Evolutionary conservation across 108 stramenopile species (phyloP).

Genomic region (Nitzschia palea): DNA sequence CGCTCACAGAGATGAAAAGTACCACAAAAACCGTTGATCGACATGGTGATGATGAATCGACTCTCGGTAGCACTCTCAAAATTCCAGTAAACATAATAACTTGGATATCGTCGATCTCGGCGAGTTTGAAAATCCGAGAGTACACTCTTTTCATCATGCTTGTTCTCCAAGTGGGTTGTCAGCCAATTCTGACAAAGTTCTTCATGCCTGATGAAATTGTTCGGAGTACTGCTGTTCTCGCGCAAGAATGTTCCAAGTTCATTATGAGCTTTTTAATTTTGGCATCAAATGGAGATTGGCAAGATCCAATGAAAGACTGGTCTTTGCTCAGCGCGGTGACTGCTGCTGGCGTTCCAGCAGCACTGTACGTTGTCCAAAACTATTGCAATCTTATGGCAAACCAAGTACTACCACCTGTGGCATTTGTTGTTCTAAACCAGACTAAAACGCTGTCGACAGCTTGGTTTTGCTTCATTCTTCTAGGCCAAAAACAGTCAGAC

Average conservation of each 20-base stretch:
- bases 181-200: constrained; percentile 68
- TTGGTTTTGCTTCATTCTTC: constrained; percentile 73
- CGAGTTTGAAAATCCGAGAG: no score
- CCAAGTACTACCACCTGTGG: constrained; percentile 75
- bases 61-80: no score
- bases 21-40: no score
- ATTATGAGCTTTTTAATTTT: constrained; percentile 42
- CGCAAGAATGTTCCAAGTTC: constrained; percentile 61
- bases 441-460: constrained; percentile 91
- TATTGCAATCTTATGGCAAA: constrained; percentile 73
- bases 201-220: constrained; percentile 65
- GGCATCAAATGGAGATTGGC: constrained; percentile 30
- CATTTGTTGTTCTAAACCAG: constrained; percentile 89
- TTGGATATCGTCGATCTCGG: no score
- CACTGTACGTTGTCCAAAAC: constrained; percentile 82
- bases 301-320: constrained; percentile 46
- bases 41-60: no score
- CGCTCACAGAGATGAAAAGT: no score
- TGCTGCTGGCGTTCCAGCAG: constrained; percentile 72
- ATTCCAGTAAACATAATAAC: no score
- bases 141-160: constrained; percentile 4
- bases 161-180: constrained; percentile 19
- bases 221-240: constrained; percentile 67
- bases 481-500: constrained; percentile 67
- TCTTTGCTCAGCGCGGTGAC: constrained; percentile 31